Evolutionary conservation across 352 stramenopile genomes (phyloP), one percentile per base, ranked within the genome.

Genomic region (Globisporangium ultimum): DNA sequence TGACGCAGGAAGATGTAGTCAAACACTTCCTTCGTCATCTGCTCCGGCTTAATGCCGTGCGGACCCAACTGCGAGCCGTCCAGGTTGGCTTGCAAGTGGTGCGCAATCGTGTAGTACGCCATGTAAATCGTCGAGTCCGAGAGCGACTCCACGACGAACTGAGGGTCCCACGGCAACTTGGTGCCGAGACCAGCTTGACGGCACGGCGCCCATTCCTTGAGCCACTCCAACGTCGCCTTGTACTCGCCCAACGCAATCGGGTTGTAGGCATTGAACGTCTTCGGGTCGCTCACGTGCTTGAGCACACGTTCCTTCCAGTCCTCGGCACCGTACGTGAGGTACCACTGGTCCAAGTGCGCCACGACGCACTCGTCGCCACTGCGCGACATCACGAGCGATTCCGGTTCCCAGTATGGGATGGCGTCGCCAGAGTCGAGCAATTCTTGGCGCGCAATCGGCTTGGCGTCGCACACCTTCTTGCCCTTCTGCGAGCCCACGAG

Each of bases 61-160:
- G 92, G 95, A 34, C 93, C 95, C 34, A 88, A 82, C 50, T 87
- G 71, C 18, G 90, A 93, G 32, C 97, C 97, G 67, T 99, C 93
- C 28, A 99, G 65, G 80, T 98, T 98, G 67, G 70, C 67, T 66
- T 99, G 97, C 58, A 99, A 76, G 69, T 98, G 84, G 80, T 99
- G 96, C 6, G 97, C 93, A 63, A 99, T 99, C 11, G 97, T 99
- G 75, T 99, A 99, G 78, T 99, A 99, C 28, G 98, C 96, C 98
- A 99, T 99, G 84, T 99, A 99, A 64, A 99, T 99, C 17, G 98
- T 99, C 76, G 92, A 99, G 73, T 99, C 98, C 28, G 96, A 99
- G 36, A 99, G 89, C 47, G 91, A 99, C 76, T 99, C 98, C 49
- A 99, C 99, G 18, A 99, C 96, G 72, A 98, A 99, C 63, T 98